Conservation (phyloP, 371 early-diverging fungal species). For the Smittium culicis region DNA sequence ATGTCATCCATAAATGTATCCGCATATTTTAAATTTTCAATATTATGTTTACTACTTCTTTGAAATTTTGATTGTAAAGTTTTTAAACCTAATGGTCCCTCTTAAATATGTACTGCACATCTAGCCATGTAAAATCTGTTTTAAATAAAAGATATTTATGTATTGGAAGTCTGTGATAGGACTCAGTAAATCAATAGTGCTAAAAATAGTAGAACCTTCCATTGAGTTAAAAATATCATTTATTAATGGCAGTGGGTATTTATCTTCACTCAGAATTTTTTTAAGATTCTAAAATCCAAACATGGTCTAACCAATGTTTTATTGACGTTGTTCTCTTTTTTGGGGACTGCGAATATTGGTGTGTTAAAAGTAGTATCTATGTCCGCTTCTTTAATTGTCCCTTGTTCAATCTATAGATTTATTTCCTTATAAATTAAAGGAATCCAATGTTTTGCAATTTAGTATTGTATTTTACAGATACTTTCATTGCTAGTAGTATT, state of each 20-base stretch:
- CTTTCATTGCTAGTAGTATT: not conserved
- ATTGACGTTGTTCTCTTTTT: not conserved
- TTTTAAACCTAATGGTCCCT: slow-evolving; percentile 13
- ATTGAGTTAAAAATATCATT: slow-evolving; percentile 12
- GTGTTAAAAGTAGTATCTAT: not conserved
- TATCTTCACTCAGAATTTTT: slow-evolving; percentile 4
- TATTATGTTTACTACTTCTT: slow-evolving; percentile 8
- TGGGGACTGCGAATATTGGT: not conserved
- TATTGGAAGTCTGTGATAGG: slow-evolving; percentile 12
- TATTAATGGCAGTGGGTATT: slow-evolving; percentile 12
- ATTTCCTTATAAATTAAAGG: not conserved
- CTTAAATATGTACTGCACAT: slow-evolving; percentile 4
- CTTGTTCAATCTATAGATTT: not conserved
- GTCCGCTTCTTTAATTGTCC: not conserved
- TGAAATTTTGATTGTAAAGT: slow-evolving; percentile 11
- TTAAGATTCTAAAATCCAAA: slow-evolving; percentile 11
- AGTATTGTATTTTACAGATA: not conserved
- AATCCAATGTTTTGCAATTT: not conserved
- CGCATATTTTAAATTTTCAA: slow-evolving; percentile 1
- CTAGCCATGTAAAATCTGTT: slow-evolving; percentile 9
- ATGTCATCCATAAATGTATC: not conserved
- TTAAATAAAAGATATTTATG: slow-evolving; percentile 8
- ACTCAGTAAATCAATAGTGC: slow-evolving; percentile 10
- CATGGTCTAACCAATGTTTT: not conserved
- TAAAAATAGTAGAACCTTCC: slow-evolving; percentile 9